Percentiles rank a stretch among this genome's conserved stretches.
Conservation (phyloP, 2,329 filamentous ascomycete genomes). For the Cordyceps fumosorosea region DNA sequence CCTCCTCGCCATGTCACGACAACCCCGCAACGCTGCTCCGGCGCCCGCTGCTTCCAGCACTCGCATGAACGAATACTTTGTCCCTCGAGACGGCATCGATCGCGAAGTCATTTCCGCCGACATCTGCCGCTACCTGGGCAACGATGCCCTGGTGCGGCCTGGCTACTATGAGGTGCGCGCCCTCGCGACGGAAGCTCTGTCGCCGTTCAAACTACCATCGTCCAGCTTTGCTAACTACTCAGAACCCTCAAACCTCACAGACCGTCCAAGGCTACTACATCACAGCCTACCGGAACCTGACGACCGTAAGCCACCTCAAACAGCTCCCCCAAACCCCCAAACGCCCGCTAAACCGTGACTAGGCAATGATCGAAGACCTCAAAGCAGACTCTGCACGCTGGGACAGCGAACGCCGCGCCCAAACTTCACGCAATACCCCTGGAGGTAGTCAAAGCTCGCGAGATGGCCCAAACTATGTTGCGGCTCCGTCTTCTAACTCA, state of each 20-base stretch:
- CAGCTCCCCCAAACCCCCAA: neutral
- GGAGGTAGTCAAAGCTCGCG: constrained; percentile 54
- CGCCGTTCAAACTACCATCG: neutral
- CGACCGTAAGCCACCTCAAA: constrained; percentile 51
- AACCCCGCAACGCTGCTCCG: constrained; percentile 31
- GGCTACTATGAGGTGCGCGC: constrained; percentile 63
- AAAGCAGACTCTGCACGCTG: constrained; percentile 56
- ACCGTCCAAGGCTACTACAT: constrained; percentile 68
- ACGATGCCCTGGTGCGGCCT: constrained; percentile 72
- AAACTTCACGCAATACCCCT: constrained; percentile 44
- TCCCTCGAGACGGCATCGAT: constrained; percentile 73
- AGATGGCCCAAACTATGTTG: constrained; percentile 40
- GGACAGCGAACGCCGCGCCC: constrained; percentile 53
- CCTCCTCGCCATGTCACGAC: constrained; percentile 32
- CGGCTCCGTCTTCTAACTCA: constrained; percentile 52
- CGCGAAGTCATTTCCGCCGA: constrained; percentile 79
- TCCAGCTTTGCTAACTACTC: neutral
- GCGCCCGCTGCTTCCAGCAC: constrained; percentile 31
- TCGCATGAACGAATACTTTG: constrained; percentile 72
- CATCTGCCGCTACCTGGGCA: constrained; percentile 77
- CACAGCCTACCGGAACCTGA: constrained; percentile 72
- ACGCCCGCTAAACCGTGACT: constrained; percentile 13
- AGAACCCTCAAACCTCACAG: constrained; percentile 52
- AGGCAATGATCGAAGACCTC: constrained; percentile 59
- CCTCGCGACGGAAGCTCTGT: neutral